These are phyloP conservation scores for Auriscalpium orientale DNA, from an alignment of 768 basidiomycete species.

Conservation along the genomic window DNA sequence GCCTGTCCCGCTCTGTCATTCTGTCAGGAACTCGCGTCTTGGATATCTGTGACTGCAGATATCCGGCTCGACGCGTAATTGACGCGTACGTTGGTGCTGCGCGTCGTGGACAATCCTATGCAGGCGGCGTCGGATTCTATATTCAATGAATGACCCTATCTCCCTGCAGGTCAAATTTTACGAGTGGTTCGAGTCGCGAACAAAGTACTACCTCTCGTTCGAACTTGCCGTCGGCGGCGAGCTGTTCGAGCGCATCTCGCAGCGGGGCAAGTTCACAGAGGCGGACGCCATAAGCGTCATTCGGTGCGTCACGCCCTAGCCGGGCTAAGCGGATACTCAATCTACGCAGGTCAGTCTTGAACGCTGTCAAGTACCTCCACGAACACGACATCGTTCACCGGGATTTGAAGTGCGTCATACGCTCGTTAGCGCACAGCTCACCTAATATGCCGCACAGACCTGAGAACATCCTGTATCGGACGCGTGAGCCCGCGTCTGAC, in stretches of 20 bases:
- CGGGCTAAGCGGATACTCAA: neutral
- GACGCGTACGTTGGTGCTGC: too few relatives aligned
- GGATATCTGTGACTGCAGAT: neutral
- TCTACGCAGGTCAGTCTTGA: constrained; percentile 60
- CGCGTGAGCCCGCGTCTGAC: constrained; percentile 65
- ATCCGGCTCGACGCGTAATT: too few relatives aligned
- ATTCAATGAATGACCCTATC: neutral
- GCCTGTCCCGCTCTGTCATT: constrained; percentile 3
- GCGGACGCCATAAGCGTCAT: constrained; percentile 78
- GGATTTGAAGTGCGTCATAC: constrained; percentile 67
- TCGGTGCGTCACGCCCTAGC: constrained; percentile 35
- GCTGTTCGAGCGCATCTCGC: constrained; percentile 81
- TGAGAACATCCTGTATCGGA: constrained; percentile 92
- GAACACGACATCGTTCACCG: constrained; percentile 91
- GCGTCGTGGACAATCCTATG: too few relatives aligned
- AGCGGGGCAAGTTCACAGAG: constrained; percentile 90
- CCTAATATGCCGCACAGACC: constrained; percentile 45
- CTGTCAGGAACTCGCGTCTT: neutral
- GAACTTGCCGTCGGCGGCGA: constrained; percentile 94
- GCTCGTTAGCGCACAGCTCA: neutral
- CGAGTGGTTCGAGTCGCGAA: constrained; percentile 92
- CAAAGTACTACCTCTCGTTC: constrained; percentile 93
- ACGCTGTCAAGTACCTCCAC: constrained; percentile 85
- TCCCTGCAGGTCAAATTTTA: constrained; percentile 81
- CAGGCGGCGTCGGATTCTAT: too few relatives aligned